Conservation (phyloP, 257 asterid genomes). For the Oldenlandia corymbosa region DNA sequence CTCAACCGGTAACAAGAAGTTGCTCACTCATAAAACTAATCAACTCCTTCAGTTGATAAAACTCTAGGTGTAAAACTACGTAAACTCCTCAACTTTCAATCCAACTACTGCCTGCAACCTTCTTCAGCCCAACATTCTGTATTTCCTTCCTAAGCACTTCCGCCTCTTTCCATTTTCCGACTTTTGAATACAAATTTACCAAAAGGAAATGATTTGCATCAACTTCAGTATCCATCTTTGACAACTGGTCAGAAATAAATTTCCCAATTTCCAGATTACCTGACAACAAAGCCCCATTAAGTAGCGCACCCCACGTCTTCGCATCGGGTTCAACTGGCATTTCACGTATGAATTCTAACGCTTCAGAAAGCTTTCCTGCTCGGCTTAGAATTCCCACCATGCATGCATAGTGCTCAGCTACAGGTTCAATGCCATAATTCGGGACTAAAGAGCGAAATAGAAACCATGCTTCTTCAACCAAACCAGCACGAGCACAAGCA, state of each 20-base stretch:
- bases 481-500: conserved; percentile 83
- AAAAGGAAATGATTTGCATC: conserved; percentile 58
- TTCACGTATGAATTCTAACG: conserved; percentile 48
- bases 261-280: conserved; percentile 63
- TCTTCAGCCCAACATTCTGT: conserved; percentile 46
- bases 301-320: conserved; percentile 78
- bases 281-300: conserved; percentile 66
- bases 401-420: conserved; percentile 69
- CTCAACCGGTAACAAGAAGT: too few relatives aligned
- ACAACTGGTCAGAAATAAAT: conserved; percentile 45
- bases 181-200: conserved; percentile 73
- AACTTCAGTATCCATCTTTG: conserved; percentile 60
- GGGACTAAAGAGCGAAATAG: conserved; percentile 45
- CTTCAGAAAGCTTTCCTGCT: conserved; percentile 63
- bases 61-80: too few relatives aligned
- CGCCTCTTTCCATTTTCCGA: conserved; percentile 83
- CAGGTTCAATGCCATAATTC: conserved; percentile 47
- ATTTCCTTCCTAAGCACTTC: conserved; percentile 54
- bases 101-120: conserved; percentile 78
- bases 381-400: conserved; percentile 67
- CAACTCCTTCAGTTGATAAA: too few relatives aligned
- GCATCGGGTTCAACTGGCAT: conserved; percentile 67
- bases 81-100: conserved; percentile 41
- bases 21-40: too few relatives aligned
- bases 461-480: conserved; percentile 53